Percentiles rank a stretch among this genome's conserved stretches.
These are phyloP conservation scores for Euphorbia pulcherrima DNA, from an alignment of 345 rosid genomes.

Conservation along the genomic window DNA sequence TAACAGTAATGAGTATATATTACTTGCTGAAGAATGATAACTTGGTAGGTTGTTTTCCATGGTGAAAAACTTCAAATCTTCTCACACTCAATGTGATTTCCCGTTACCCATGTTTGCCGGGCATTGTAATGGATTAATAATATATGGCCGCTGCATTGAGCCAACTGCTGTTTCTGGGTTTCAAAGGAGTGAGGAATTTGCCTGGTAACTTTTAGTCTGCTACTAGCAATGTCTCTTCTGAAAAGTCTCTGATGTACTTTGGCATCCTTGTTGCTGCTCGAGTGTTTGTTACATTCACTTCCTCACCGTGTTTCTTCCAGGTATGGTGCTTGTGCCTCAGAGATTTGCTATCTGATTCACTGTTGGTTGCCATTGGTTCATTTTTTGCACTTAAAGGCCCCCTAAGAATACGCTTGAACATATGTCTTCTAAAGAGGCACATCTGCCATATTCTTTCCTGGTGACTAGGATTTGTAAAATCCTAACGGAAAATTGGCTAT, in stretches of 20 bases:
- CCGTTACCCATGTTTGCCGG: background rate
- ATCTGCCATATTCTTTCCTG: background rate
- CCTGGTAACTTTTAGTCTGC: conserved; percentile 82
- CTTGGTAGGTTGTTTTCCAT: background rate
- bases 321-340: conserved; percentile 91
- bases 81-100: background rate
- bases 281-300: conserved; percentile 73
- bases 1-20: background rate
- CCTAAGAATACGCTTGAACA: conserved; percentile 65
- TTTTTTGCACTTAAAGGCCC: conserved; percentile 93
- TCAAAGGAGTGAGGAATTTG: conserved; percentile 82
- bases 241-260: conserved; percentile 77
- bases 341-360: conserved; percentile 92
- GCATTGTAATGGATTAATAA: background rate
- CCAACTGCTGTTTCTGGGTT: conserved; percentile 43
- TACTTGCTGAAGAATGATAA: background rate
- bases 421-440: conserved; percentile 86
- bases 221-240: conserved; percentile 81
- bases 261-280: conserved; percentile 76
- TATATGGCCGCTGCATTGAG: background rate
- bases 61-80: background rate
- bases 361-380: conserved; percentile 78
- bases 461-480: background rate
- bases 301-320: conserved; percentile 92
- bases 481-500: background rate